A percentile compares a stretch with the other conserved stretches of the same genome.
Conservation (phyloP, 106 monocot genomes). For the Hemerocallis citrina region DNA sequence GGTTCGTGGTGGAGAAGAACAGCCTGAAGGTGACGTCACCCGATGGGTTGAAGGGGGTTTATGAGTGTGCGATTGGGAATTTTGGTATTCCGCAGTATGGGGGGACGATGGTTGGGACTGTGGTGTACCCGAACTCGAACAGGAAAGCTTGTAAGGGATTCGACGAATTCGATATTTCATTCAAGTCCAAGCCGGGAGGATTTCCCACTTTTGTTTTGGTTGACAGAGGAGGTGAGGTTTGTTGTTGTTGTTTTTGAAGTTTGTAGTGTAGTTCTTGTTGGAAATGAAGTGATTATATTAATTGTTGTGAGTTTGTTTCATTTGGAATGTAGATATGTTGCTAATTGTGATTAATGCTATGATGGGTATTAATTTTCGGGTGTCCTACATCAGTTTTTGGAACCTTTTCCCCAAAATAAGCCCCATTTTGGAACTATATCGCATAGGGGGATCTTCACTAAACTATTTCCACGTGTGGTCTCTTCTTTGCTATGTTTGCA, state of each 20-base stretch:
- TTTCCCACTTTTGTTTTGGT: slow-evolving; percentile 5
- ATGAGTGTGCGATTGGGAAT: slow-evolving; percentile 27
- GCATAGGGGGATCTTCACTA: too few species aligned
- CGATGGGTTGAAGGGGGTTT: slow-evolving; percentile 14
- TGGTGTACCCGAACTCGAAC: slow-evolving; percentile 1
- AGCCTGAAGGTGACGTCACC: slow-evolving; percentile 40
- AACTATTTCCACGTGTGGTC: too few species aligned
- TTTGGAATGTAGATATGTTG: too few species aligned
- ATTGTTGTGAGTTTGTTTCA: too few species aligned
- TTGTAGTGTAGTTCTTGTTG: not conserved
- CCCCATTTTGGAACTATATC: too few species aligned
- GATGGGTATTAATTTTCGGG: too few species aligned
- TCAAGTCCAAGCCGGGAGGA: slow-evolving; percentile 3
- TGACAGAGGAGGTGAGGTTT: slow-evolving; percentile 7
- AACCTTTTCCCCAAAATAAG: too few species aligned
- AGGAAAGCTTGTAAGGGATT: slow-evolving; percentile 1
- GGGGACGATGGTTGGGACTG: slow-evolving; percentile 2
- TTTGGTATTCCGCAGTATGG: slow-evolving; percentile 17
- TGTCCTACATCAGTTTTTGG: too few species aligned
- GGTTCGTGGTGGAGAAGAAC: slow-evolving; percentile 55
- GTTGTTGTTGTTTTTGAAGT: not conserved
- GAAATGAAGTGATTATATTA: not conserved
- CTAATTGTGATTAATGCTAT: too few species aligned
- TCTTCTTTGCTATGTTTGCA: too few species aligned
- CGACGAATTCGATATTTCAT: not conserved